phyloP scores from a whole-genome alignment of 129 eudicot genomes.

The Pittosporum tobira region DNA sequence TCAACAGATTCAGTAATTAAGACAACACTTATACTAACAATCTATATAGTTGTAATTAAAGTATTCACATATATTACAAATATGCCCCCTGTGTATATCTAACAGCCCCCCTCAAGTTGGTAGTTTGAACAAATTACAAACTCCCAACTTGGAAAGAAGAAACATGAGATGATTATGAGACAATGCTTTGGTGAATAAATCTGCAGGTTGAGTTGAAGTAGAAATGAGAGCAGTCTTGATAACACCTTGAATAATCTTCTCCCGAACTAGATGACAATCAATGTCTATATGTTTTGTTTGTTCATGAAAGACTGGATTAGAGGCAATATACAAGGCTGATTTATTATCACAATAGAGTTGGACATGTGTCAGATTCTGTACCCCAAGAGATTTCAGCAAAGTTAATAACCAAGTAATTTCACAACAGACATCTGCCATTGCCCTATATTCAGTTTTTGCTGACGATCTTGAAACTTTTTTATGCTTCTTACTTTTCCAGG shows the following conservation, averaged over 20 bases:
- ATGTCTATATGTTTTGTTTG: neutral
- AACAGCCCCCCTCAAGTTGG: constrained; percentile 5
- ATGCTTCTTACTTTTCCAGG: neutral
- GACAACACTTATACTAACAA: too few species aligned
- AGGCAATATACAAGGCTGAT: neutral
- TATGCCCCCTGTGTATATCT: too few species aligned
- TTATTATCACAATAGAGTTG: neutral
- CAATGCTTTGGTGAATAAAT: neutral
- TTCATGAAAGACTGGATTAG: neutral
- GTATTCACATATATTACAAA: too few species aligned
- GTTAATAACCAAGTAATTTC: neutral
- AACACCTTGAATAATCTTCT: neutral
- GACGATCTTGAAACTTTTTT: neutral
- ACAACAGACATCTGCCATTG: neutral
- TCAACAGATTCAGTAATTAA: too few species aligned
- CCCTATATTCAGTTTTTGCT: neutral
- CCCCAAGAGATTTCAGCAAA: neutral
- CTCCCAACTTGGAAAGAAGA: neutral
- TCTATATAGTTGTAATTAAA: too few species aligned
- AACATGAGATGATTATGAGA: neutral
- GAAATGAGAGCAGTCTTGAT: neutral
- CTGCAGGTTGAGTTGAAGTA: neutral
- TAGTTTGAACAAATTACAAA: neutral
- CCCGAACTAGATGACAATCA: neutral
- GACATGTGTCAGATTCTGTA: neutral